Percentiles rank a stretch among this genome's conserved stretches.
phyloP scores from a whole-genome alignment of 2,329 filamentous ascomycete species.

The Aspergillus sojae region DNA sequence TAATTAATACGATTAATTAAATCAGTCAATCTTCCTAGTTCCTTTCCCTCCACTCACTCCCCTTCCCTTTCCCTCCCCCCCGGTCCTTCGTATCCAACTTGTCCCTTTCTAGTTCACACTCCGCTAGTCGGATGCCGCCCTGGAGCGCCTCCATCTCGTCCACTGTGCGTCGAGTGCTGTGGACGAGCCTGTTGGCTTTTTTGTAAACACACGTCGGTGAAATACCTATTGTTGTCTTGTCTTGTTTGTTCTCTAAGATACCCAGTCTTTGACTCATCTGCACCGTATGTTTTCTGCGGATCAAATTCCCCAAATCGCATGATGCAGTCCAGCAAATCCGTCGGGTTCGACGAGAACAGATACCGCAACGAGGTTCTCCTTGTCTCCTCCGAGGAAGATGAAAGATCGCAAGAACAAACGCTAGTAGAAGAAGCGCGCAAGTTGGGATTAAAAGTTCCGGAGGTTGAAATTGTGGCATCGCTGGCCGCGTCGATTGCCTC shows the following conservation, averaged over 20 bases:
- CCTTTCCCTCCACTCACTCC: slow-evolving; percentile 2
- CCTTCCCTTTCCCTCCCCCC: slow-evolving; percentile 14
- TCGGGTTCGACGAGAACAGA: slow-evolving; percentile 37
- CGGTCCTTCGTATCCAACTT: slow-evolving; percentile 14
- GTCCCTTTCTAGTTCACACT: slow-evolving; percentile 8
- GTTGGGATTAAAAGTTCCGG: slow-evolving; percentile 40
- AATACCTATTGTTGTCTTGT: background rate
- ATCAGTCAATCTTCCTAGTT: slow-evolving; percentile 4
- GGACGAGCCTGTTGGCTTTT: slow-evolving; percentile 32
- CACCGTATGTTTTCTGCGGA: slow-evolving; percentile 17
- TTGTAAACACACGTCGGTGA: slow-evolving; percentile 15
- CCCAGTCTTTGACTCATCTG: slow-evolving; percentile 5
- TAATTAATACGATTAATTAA: slow-evolving; percentile 2
- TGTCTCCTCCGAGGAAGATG: slow-evolving; percentile 36
- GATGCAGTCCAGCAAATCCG: slow-evolving; percentile 26
- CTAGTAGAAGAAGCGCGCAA: slow-evolving; percentile 41
- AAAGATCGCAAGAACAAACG: slow-evolving; percentile 40
- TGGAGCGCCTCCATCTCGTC: slow-evolving; percentile 32
- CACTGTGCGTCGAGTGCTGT: slow-evolving; percentile 33
- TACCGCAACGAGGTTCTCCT: slow-evolving; percentile 43
- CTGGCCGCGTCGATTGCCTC: slow-evolving; percentile 40
- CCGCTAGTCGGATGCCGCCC: slow-evolving; percentile 35
- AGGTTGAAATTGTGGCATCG: slow-evolving; percentile 35
- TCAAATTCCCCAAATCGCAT: slow-evolving; percentile 24
- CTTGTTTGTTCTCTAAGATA: slow-evolving; percentile 4